Conservation (phyloP, 2,329 filamentous ascomycete genomes). For the Furcasterigmium furcatum region DNA sequence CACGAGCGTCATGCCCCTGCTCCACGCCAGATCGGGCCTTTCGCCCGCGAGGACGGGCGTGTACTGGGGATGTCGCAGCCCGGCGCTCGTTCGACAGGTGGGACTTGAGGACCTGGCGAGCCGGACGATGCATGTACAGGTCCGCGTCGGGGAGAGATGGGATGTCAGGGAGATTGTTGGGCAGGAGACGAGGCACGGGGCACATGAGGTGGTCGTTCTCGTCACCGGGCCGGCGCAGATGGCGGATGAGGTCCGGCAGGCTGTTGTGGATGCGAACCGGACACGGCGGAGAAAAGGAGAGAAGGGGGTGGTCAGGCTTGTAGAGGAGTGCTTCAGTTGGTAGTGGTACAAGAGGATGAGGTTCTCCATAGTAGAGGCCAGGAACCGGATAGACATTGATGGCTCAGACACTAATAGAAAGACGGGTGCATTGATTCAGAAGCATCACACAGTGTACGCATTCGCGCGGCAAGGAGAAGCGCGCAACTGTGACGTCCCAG, state of each 20-base stretch:
- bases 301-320: background rate
- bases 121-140: background rate
- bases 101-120: background rate
- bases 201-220: constrained; percentile 7
- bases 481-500: too few species aligned
- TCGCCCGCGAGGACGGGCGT: background rate
- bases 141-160: constrained; percentile 3
- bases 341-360: background rate
- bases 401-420: too few species aligned
- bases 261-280: constrained; percentile 8
- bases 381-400: too few species aligned
- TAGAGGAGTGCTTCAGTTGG: constrained; percentile 3
- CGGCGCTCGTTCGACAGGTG: constrained; percentile 5
- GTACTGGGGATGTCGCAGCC: constrained; percentile 6
- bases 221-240: constrained; percentile 13
- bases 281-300: background rate
- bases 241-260: constrained; percentile 12
- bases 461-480: too few species aligned
- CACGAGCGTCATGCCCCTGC: constrained; percentile 3
- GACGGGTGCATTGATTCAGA: too few species aligned
- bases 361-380: background rate
- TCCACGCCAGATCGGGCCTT: constrained; percentile 2
- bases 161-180: constrained; percentile 5
- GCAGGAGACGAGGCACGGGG: background rate
- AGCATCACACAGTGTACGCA: too few species aligned